Evolutionary conservation across 2,329 filamentous ascomycete genomes (phyloP).

Genomic region (Aspergillus quadrilineatus): DNA sequence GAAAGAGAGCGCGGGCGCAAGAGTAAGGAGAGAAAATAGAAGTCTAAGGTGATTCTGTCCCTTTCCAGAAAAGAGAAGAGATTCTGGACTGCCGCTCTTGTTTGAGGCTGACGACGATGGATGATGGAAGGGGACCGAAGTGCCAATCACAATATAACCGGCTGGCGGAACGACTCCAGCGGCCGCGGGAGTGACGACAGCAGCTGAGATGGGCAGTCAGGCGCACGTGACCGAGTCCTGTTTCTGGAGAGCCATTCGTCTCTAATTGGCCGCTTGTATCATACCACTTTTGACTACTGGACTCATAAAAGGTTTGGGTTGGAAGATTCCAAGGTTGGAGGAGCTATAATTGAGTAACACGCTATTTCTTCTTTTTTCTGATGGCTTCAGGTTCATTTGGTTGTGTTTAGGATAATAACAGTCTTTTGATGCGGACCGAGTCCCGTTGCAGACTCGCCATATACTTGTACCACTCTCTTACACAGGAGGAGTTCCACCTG

Average conservation of each 20-base stretch:
- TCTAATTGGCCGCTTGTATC: neutral
- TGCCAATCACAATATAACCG: conserved; percentile 13
- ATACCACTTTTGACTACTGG: neutral
- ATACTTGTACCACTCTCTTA: neutral
- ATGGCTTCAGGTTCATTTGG: conserved; percentile 3
- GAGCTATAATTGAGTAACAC: neutral
- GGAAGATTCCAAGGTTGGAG: neutral
- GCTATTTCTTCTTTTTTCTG: neutral
- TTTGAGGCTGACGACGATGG: conserved; percentile 14
- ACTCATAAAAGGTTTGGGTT: neutral
- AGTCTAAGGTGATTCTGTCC: conserved; percentile 4
- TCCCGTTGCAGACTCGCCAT: neutral
- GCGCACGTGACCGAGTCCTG: conserved; percentile 4
- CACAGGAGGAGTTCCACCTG: neutral
- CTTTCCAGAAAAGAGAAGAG: conserved; percentile 11
- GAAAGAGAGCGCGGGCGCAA: conserved; percentile 4
- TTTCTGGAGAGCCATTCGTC: neutral
- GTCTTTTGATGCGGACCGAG: conserved; percentile 5
- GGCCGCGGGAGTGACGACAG: conserved; percentile 1
- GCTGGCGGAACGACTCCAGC: neutral
- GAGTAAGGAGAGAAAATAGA: conserved; percentile 12
- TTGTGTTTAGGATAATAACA: conserved; percentile 5
- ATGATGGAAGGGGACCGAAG: neutral
- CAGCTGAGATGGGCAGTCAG: neutral
- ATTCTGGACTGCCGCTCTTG: neutral